Base-by-base conservation (phyloP, 164 flowering plant species). In the Tinospora cordifolia region DNA sequence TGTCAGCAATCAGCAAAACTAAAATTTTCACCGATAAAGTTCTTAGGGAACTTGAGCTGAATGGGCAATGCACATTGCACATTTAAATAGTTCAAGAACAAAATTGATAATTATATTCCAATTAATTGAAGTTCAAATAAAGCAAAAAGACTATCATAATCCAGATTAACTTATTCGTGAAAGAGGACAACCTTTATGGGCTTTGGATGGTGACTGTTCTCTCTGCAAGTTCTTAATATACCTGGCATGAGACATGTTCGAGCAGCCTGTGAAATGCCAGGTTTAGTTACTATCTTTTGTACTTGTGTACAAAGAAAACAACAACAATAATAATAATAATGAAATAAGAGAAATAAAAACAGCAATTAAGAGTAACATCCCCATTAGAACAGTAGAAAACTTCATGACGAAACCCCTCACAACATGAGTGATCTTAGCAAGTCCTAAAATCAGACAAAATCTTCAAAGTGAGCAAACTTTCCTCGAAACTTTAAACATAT, bases 201-300 rank as follows among this genome's bases (percentile, higher is more conserved):
- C 77, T 90, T 93, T 19, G 92, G 90, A 72, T 91, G 97, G 78
- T 90, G 89, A 78, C 88, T 93, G 77, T 91, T 91, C 73, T 87
- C 91, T 68, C 86, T 90, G 70, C 87, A 79, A 38, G 93, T 87
- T 82, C 88, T 93, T 78, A 93, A 75, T 40, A 90, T 76, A 8
- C 98, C 98, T 12, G 98, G 86, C 94, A 91, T 87, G 46, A 93
- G 90, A 79, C 84, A 87, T 41, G 89, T 87, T n/a, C 97, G 87
- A 54, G 85, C 87, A 72, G 80, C 90, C 98, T 93, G 83, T 44
- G 60, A 47, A 69, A 68, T 44, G 25, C 38, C 51, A 2, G 58
- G 69, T 39, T 39, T 24, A 65, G 21, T 17, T 67, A 38, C 62
- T 54, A 57, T 46, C 10, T 51, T 44, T 10, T 44, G 66, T 21